phyloP scores from a whole-genome alignment of 768 basidiomycete genomes.

The Mycena albidolilacea region DNA sequence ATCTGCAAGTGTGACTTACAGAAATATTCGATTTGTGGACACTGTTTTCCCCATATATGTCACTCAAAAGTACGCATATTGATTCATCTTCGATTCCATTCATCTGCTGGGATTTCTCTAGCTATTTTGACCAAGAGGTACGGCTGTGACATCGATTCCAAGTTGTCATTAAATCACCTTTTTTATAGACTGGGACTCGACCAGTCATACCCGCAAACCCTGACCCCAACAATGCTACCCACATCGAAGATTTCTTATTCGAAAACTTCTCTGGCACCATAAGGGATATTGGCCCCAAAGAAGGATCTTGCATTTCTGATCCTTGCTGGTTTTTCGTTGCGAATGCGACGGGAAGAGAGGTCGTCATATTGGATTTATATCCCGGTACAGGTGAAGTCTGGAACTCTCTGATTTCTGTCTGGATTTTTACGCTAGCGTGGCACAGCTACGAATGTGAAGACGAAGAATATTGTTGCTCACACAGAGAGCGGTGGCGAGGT shows the following conservation, averaged over 20 bases:
- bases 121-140: constrained; percentile 33
- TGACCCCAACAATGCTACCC: constrained; percentile 30
- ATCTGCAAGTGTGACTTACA: constrained; percentile 30
- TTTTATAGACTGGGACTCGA: constrained; percentile 18
- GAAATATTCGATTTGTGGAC: constrained; percentile 33
- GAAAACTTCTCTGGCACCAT: constrained; percentile 32
- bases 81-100: constrained; percentile 13
- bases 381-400: constrained; percentile 25
- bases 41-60: constrained; percentile 32
- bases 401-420: constrained; percentile 21
- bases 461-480: constrained; percentile 30
- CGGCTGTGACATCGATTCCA: constrained; percentile 13
- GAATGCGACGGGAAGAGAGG: constrained; percentile 34
- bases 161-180: constrained; percentile 7
- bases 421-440: constrained; percentile 26
- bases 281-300: constrained; percentile 26
- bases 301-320: constrained; percentile 32
- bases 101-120: constrained; percentile 14
- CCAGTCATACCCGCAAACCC: constrained; percentile 29
- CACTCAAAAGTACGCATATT: constrained; percentile 33
- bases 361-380: constrained; percentile 31
- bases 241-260: constrained; percentile 29
- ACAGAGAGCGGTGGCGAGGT: constrained; percentile 29
- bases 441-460: constrained; percentile 28
- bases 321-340: constrained; percentile 33